These are phyloP conservation scores for Phytophthora nicotianae DNA, from an alignment of 352 stramenopile genomes.

Conservation along the genomic window DNA sequence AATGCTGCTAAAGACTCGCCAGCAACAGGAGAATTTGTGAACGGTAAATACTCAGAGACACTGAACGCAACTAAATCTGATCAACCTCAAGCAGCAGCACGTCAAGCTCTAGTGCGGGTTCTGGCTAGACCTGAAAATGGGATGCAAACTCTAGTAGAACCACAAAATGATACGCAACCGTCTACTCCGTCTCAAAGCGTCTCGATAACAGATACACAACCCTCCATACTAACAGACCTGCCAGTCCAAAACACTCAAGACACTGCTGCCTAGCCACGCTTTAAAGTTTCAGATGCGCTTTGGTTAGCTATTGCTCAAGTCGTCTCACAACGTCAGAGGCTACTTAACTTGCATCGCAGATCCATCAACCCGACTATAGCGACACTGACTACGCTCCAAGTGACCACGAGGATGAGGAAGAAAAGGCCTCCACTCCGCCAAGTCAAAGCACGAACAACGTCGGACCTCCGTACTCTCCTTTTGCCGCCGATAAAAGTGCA, in stretches of 20 bases:
- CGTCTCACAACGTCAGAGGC: constrained; percentile 28
- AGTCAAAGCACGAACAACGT: too few species aligned
- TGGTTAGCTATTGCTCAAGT: constrained; percentile 31
- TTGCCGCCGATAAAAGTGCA: too few species aligned
- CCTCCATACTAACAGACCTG: background rate
- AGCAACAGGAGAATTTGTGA: background rate
- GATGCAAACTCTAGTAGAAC: background rate
- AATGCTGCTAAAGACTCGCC: background rate
- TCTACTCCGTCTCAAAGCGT: background rate
- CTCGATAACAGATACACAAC: too few species aligned
- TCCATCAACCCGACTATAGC: background rate
- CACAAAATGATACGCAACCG: background rate
- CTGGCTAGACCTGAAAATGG: background rate
- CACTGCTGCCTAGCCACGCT: background rate
- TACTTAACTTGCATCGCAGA: constrained; percentile 10
- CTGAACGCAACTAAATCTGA: background rate
- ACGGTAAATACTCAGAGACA: background rate
- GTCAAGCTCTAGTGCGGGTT: background rate
- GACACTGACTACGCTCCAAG: background rate
- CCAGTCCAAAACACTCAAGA: constrained; percentile 4
- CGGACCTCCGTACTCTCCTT: too few species aligned
- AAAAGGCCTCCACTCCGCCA: too few species aligned
- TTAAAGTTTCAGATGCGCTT: constrained; percentile 13
- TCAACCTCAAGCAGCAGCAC: background rate
- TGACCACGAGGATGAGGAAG: background rate